A percentile compares a stretch with the other conserved stretches of the same genome.
Evolutionary conservation across 2,329 filamentous ascomycete genomes (phyloP).

Genomic region (Microsporum audouinii): DNA sequence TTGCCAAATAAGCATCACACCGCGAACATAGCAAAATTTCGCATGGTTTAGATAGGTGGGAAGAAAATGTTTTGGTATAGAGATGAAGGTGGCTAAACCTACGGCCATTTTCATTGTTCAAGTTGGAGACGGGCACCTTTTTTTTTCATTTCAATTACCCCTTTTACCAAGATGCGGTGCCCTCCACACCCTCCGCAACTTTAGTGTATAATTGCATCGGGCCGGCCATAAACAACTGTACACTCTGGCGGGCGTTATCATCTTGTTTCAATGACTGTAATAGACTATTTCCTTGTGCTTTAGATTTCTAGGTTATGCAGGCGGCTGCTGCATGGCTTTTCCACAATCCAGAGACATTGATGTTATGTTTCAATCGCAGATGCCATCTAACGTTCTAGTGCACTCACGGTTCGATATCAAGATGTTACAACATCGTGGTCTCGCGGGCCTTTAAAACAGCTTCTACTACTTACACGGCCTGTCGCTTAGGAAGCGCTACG

Average conservation of each 20-base stretch:
- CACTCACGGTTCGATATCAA: neutral
- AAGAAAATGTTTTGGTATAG: slow-evolving; percentile 1
- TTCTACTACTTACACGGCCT: neutral
- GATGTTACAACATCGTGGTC: neutral
- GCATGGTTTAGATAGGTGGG: neutral
- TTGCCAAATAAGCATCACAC: slow-evolving; percentile 36
- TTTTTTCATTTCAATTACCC: neutral
- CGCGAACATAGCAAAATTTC: slow-evolving; percentile 1
- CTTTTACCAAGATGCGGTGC: slow-evolving; percentile 2
- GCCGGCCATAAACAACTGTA: neutral
- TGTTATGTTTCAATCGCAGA: neutral
- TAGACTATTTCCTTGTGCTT: slow-evolving; percentile 2
- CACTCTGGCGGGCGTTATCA: slow-evolving; percentile 3
- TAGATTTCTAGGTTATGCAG: neutral
- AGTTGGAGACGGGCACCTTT: neutral
- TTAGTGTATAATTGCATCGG: slow-evolving; percentile 2
- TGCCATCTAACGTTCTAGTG: neutral
- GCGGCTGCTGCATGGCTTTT: neutral
- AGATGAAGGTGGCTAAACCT: neutral
- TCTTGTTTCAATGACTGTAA: slow-evolving; percentile 1
- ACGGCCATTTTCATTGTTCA: neutral
- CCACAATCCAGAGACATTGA: neutral
- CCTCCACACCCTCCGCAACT: neutral
- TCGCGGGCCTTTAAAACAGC: neutral
- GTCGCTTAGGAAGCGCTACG: no score